Percentiles rank a stretch among this genome's conserved stretches.
Conservation (phyloP, 1,139 yeast genomes). For the Taphrina confusa region DNA sequence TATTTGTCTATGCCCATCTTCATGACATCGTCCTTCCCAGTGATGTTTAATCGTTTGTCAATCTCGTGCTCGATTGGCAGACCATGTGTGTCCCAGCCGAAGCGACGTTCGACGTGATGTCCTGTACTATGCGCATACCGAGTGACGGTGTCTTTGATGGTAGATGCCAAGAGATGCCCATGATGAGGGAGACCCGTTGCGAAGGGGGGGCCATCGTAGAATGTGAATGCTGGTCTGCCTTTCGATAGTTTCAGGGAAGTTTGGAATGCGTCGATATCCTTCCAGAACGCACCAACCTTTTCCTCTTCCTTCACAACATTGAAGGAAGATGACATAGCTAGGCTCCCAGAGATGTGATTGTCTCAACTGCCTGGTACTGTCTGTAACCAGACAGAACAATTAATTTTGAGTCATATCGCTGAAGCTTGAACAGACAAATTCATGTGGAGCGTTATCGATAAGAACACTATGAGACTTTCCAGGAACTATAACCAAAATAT, state of each 20-base stretch:
- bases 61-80: conserved; percentile 97
- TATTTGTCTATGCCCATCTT: conserved; percentile 78
- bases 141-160: conserved; percentile 85
- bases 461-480: too few species aligned
- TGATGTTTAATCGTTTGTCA: conserved; percentile 93
- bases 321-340: conserved; percentile 43
- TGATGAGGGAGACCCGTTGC: conserved; percentile 96
- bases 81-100: conserved; percentile 99
- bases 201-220: conserved; percentile 98
- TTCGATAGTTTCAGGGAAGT: conserved; percentile 79
- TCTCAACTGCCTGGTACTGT: too few species aligned
- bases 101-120: conserved; percentile 90
- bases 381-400: too few species aligned
- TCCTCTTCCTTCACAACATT: conserved; percentile 87
- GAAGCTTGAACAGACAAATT: not conserved
- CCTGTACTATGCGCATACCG: conserved; percentile 98
- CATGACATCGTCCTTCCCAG: conserved; percentile 91
- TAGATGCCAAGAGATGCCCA: conserved; percentile 94
- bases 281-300: conserved; percentile 75
- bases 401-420: not conserved
- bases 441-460: conserved; percentile 12
- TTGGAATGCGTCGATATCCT: conserved; percentile 88
- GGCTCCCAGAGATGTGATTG: too few species aligned
- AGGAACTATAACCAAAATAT: too few species aligned
- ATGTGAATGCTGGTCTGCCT: conserved; percentile 83